A percentile compares a stretch with the other conserved stretches of the same genome.
Evolutionary conservation across 2,329 filamentous ascomycete genomes (phyloP).

Genomic region (Lachnellula willkommii): DNA sequence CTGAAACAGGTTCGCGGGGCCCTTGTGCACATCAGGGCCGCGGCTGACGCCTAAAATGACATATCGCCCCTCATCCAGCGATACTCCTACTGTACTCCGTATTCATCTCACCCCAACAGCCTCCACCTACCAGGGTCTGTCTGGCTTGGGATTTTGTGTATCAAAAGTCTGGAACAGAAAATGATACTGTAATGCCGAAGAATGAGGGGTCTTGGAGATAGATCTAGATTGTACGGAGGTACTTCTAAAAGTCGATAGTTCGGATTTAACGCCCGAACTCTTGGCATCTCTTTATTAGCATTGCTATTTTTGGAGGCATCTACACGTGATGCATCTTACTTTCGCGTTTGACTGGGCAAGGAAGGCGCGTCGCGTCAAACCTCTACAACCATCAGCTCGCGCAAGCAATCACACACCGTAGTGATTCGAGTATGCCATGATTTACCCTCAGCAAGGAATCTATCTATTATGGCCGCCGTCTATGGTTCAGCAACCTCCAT

Average conservation of each 20-base stretch:
- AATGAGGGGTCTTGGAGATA: too few species aligned
- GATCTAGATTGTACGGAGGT: too few species aligned
- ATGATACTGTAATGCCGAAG: too few species aligned
- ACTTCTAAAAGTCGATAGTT: too few species aligned
- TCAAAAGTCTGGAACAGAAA: too few species aligned
- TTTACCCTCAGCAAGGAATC: background rate
- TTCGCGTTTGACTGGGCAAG: background rate
- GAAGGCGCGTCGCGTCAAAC: slow-evolving; percentile 5
- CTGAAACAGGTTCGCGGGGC: slow-evolving; percentile 14
- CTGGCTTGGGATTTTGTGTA: too few species aligned
- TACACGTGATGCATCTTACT: background rate
- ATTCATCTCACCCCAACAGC: background rate
- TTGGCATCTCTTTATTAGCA: background rate
- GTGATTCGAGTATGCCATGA: background rate
- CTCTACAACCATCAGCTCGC: background rate
- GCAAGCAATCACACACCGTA: too few species aligned
- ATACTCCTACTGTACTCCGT: background rate
- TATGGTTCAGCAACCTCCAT: slow-evolving; percentile 8
- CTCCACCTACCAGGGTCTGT: background rate
- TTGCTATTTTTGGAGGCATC: background rate
- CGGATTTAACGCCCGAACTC: background rate
- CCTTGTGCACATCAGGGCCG: background rate
- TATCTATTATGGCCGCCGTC: slow-evolving; percentile 7
- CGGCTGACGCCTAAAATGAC: slow-evolving; percentile 5
- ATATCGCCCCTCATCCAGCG: slow-evolving; percentile 5